Conservation (phyloP, 495 filamentous ascomycete genomes). For the Apodospora peruviana region DNA sequence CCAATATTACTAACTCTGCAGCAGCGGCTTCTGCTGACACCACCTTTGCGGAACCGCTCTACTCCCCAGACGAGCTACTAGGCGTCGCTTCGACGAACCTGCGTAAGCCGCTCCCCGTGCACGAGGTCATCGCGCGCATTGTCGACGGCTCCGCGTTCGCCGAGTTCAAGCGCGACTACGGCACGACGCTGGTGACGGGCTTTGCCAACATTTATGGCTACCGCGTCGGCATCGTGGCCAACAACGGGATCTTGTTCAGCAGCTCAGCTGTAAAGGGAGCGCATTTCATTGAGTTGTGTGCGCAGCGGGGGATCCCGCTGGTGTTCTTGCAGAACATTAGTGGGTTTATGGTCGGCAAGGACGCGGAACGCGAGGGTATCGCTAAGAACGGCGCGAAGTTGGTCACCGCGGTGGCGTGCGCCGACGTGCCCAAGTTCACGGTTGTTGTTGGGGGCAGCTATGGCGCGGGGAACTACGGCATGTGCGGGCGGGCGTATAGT, state of each 20-base stretch:
- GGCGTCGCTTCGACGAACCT: constrained; percentile 89
- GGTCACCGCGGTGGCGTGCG: constrained; percentile 91
- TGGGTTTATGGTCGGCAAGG: constrained; percentile 95
- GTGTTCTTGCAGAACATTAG: constrained; percentile 95
- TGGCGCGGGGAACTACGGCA: constrained; percentile 64
- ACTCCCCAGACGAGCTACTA: constrained; percentile 72
- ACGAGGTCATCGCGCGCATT: constrained; percentile 89
- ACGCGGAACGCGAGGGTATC: constrained; percentile 90
- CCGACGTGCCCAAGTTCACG: constrained; percentile 95
- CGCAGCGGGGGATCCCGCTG: constrained; percentile 80
- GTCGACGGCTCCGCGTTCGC: constrained; percentile 87
- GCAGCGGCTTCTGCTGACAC: constrained; percentile 10
- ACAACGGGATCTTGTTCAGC: constrained; percentile 97
- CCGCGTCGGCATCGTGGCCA: constrained; percentile 88
- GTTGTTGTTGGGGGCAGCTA: constrained; percentile 90
- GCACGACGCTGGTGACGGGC: constrained; percentile 84
- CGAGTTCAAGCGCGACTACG: constrained; percentile 94
- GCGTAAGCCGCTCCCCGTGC: constrained; percentile 72
- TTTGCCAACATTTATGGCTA: constrained; percentile 90
- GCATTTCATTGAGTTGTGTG: constrained; percentile 97
- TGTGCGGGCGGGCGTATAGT: constrained; percentile 88
- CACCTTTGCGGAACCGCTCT: constrained; percentile 61
- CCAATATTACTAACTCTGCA: constrained; percentile 10
- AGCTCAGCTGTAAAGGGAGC: constrained; percentile 87
- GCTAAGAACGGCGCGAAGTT: constrained; percentile 98